Base-by-base conservation (phyloP, 306 rosid species). In the Acacia melanoxylon region DNA sequence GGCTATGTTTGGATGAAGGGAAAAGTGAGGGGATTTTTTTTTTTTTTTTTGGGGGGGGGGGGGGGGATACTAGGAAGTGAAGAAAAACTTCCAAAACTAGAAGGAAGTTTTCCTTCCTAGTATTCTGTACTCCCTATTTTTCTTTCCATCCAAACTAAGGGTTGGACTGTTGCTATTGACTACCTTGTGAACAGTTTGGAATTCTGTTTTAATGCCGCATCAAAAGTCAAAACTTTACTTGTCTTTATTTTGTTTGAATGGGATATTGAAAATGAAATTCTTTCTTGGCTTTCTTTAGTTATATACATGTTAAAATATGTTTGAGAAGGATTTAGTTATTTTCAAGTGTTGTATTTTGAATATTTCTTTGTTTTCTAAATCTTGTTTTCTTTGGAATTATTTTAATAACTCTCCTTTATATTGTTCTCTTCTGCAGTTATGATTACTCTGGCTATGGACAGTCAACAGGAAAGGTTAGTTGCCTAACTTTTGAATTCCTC, bases 371-470 rank as follows among this genome's bases (percentile, higher is more conserved):
- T 42, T 81, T 45, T 79, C 49, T 65, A 75, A 54, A 68, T 10
- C 10, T 15, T 16, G 25, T 61, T 74, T 69, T 15, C 1, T 19
- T n/a, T 74, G 77, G 10, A 66, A 42, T 72, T 74, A 62, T 35
- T 82, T 80, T 81, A 33, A 41, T 65, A 14, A 48, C 44, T 61
- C 46, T 85, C 78, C 69, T 82, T 80, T 81, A 2, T 33, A 19
- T 67, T 71, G 72, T 74, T 73, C 17, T 27, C 27, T 33, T 79
- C 65, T 86, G 81, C 90, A 94, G 98, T 80, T 94, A 94, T 27
- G 98, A 94, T 86, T 94, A 94, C 87, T 94, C 98, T 77, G 97
- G 98, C 48, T 94, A 94, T 84, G 98, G 98, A 88, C 97, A 84
- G 85, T 93, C 98, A 61, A 90, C 97, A 74, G 98, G 98, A 86